Evolutionary conservation across 1,284 basidiomycete genomes (phyloP).

Genomic region (Marasmius tenuissimus): DNA sequence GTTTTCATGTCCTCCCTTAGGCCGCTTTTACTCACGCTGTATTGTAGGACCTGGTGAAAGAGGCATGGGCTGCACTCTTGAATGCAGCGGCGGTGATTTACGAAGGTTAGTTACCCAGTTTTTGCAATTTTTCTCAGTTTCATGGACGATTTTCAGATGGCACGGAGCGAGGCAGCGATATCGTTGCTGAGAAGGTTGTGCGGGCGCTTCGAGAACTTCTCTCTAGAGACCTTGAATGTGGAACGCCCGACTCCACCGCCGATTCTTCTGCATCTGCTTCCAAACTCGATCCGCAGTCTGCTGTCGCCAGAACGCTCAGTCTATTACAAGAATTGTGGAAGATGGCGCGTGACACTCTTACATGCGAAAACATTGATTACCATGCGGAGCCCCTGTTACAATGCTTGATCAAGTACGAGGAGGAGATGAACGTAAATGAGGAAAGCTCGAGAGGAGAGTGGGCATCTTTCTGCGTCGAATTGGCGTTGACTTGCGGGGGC

Average conservation of each 20-base stretch:
- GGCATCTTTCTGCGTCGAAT: constrained; percentile 58
- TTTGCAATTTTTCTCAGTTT: not conserved
- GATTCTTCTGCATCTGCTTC: constrained; percentile 16
- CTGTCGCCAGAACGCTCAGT: constrained; percentile 38
- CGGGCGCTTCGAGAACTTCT: constrained; percentile 3
- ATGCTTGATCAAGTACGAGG: constrained; percentile 48
- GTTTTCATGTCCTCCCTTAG: not conserved
- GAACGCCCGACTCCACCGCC: not conserved
- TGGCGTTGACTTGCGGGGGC: constrained; percentile 40
- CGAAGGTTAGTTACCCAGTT: not conserved
- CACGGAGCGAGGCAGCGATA: constrained; percentile 3
- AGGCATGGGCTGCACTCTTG: not conserved
- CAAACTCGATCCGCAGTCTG: constrained; percentile 34
- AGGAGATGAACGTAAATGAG: constrained; percentile 45
- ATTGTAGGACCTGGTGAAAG: not conserved
- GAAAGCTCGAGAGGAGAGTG: constrained; percentile 49
- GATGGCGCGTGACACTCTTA: constrained; percentile 40
- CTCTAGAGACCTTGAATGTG: not conserved
- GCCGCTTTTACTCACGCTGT: too few relatives aligned
- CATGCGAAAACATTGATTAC: constrained; percentile 36
- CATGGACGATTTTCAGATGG: not conserved
- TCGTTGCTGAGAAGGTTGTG: constrained; percentile 1
- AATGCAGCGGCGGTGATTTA: not conserved
- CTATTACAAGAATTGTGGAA: constrained; percentile 59
- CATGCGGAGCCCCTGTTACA: constrained; percentile 46